A percentile compares a stretch with the other conserved stretches of the same genome.
Conservation (phyloP, 352 stramenopile genomes). For the Blastocystis sp. region DNA sequence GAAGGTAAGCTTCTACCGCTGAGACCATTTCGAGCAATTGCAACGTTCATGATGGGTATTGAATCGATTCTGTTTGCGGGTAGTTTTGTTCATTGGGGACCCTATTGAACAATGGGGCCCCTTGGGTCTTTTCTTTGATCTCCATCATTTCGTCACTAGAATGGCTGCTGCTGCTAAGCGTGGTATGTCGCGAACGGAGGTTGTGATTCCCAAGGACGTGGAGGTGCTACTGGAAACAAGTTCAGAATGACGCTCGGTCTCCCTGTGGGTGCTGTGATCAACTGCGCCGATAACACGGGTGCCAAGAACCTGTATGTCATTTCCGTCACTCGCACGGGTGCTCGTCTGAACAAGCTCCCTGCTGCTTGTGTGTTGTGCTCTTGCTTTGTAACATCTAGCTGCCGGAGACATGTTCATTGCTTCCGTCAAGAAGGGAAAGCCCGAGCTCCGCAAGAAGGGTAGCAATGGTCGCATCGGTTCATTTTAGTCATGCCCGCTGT, state of each 20-base stretch:
- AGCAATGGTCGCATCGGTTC: not conserved
- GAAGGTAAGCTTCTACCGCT: conserved; percentile 26
- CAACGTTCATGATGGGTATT: not conserved
- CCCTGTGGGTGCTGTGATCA: conserved; percentile 91
- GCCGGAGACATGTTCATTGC: conserved; percentile 99
- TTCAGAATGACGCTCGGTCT: conserved; percentile 97
- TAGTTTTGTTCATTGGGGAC: not conserved
- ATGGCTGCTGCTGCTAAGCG: conserved; percentile 56
- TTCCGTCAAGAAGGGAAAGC: conserved; percentile 99
- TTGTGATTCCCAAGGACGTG: conserved; percentile 69
- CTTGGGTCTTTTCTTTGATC: not conserved
- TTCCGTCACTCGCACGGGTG: conserved; percentile 94
- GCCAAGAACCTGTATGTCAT: conserved; percentile 99
- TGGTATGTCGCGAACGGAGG: not conserved
- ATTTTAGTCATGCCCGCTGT: conserved; percentile 86
- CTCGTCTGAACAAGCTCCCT: conserved; percentile 94
- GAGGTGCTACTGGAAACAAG: conserved; percentile 91
- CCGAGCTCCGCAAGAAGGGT: conserved; percentile 97
- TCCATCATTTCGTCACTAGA: not conserved
- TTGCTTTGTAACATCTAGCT: conserved; percentile 43
- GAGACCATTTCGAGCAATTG: not conserved
- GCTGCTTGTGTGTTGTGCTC: conserved; percentile 70
- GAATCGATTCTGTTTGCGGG: not conserved
- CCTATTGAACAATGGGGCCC: not conserved
- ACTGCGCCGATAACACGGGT: conserved; percentile 99